Evolutionary conservation across 192 early-diverging fungal species (phyloP).

Genomic region (Backusella parvicylindrica): DNA sequence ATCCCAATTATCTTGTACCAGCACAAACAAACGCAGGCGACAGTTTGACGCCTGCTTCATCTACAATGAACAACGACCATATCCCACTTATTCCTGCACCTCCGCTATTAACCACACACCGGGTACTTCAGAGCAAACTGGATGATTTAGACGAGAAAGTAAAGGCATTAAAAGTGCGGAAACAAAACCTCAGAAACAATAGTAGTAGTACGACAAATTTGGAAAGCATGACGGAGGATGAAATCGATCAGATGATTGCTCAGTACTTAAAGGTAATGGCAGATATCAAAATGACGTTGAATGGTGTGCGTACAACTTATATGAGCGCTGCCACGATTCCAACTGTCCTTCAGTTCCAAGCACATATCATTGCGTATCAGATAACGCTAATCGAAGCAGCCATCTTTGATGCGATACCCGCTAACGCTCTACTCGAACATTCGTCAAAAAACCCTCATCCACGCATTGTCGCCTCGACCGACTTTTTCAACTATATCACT

Average conservation of each 20-base stretch:
- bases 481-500: slow-evolving; percentile 81
- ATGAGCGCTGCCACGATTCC: slow-evolving; percentile 52
- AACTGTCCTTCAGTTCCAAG: slow-evolving; percentile 55
- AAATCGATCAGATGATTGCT: slow-evolving; percentile 41
- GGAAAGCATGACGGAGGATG: slow-evolving; percentile 30
- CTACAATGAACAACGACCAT: slow-evolving; percentile 42
- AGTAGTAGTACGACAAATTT: neutral
- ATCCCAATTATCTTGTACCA: slow-evolving; percentile 51
- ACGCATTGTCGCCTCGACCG: slow-evolving; percentile 62
- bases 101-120: slow-evolving; percentile 49
- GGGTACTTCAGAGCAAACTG: slow-evolving; percentile 42
- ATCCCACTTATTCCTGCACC: slow-evolving; percentile 58
- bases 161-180: slow-evolving; percentile 23
- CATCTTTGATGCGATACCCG: slow-evolving; percentile 63
- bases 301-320: slow-evolving; percentile 45
- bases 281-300: slow-evolving; percentile 50
- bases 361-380: slow-evolving; percentile 66
- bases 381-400: slow-evolving; percentile 66
- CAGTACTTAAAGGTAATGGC: slow-evolving; percentile 43
- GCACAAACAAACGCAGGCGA: slow-evolving; percentile 50
- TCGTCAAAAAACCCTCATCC: slow-evolving; percentile 60
- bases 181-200: slow-evolving; percentile 10
- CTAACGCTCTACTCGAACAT: slow-evolving; percentile 56
- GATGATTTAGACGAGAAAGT: slow-evolving; percentile 36
- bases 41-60: slow-evolving; percentile 33